Base-by-base conservation (phyloP, 331 rosid species). In the Quercus lobata region DNA sequence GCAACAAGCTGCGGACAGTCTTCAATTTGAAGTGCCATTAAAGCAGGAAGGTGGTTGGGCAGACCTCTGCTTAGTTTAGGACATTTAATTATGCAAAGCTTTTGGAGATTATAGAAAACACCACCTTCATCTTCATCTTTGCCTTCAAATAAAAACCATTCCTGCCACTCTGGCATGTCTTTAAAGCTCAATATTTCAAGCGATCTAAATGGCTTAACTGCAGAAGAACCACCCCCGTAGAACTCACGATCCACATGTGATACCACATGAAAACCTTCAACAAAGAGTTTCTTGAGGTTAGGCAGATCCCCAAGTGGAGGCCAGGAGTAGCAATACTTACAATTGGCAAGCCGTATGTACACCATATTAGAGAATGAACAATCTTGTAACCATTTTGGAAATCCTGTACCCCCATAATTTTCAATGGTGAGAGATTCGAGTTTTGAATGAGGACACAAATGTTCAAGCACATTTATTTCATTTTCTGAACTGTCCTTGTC, bases 41-140 rank as follows among this genome's bases (percentile, higher is more conserved):
- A 58, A 37, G 81, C 82, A 25, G 87, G 80, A 70, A 84, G 81
- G 68, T 32, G 68, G 7, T 37, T 25, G 5, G 74, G 74, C 17
- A 79, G 72, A 29, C 68, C 18, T 24, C 2, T 44, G 4, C 34
- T 57, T 65, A 83, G 37, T 7, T 29, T 83, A 7, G 76, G 74
- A 57, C 86, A 78, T 1, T 1, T 2, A 1, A 0, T 12, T 1
- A 83, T 30, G 16, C 4, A 0, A 44, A 76, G 63, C n/a, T 7
- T 0, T 55, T 49, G 2, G 27, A 62, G 73, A 5, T n/a, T 21
- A 8, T 61, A 29, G 32, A 76, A 76, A 76, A 19, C 71, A 41
- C 12, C 46, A 41, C 46, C 46, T 61, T 37, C 27, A 12, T 14
- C 54, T 49, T 49, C 54, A 49, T 49, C 17, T 12, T 49, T 49